Percentiles rank a stretch among this genome's conserved stretches.
phyloP scores from a whole-genome alignment of 1,284 basidiomycete genomes.

The Flammula alnicola region DNA sequence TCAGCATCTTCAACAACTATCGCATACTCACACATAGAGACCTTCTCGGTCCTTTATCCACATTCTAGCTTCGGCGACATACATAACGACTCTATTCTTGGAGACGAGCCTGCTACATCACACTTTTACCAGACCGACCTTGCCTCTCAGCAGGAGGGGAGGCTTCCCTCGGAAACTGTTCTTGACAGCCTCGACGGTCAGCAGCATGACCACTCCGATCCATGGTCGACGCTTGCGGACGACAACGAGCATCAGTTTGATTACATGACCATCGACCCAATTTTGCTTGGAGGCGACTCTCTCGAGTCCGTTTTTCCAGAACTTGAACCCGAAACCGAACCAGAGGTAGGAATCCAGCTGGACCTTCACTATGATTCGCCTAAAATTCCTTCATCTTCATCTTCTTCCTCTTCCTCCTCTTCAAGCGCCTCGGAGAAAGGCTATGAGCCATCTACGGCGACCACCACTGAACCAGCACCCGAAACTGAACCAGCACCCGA shows the following conservation, averaged over 20 bases:
- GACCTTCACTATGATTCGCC: not conserved
- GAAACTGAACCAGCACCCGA: too few relatives aligned
- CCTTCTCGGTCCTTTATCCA: not conserved
- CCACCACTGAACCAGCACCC: too few relatives aligned
- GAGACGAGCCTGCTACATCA: too few relatives aligned
- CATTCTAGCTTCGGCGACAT: too few relatives aligned
- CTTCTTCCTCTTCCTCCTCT: too few relatives aligned
- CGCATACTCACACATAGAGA: not conserved
- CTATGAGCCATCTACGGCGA: too few relatives aligned
- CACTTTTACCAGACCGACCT: too few relatives aligned
- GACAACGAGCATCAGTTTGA: too few relatives aligned
- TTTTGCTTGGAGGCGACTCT: slow-evolving; percentile 6
- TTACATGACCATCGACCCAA: slow-evolving; percentile 9
- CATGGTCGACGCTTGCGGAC: too few relatives aligned
- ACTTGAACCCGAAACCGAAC: not conserved
- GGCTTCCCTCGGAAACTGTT: too few relatives aligned
- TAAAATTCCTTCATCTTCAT: too few relatives aligned
- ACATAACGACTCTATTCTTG: not conserved
- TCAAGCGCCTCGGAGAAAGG: too few relatives aligned
- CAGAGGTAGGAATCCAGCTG: not conserved
- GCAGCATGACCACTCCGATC: not conserved
- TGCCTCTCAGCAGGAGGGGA: not conserved
- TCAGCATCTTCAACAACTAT: not conserved
- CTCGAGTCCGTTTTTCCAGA: not conserved
- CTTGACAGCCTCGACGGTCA: not conserved